Evolutionary conservation across 371 early-diverging fungal species (phyloP).

Genomic region (Rhizopus arrhizus): DNA sequence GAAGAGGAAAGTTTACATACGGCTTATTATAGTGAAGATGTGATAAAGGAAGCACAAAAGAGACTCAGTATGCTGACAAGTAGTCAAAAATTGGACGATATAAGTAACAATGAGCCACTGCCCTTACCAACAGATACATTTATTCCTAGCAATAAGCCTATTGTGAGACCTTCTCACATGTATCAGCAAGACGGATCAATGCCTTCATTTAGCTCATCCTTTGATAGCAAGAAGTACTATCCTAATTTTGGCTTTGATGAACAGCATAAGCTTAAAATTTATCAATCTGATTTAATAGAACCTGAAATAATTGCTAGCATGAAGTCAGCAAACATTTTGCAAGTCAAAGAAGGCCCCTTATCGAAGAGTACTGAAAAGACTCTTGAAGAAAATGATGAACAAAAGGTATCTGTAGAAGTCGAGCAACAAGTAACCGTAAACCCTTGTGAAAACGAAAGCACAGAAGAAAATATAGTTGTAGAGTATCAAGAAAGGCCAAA

Average conservation of each 20-base stretch:
- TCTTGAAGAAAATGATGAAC: neutral
- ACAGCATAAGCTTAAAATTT: constrained; percentile 15
- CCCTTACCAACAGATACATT: neutral
- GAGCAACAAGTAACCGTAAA: neutral
- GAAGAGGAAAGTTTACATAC: neutral
- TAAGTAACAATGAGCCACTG: neutral
- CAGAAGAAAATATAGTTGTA: no score
- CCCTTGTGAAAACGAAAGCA: no score
- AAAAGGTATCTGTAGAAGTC: neutral
- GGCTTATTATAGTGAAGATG: constrained; percentile 21
- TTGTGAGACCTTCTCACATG: constrained; percentile 2
- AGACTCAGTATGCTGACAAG: constrained; percentile 9
- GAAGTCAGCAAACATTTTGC: neutral
- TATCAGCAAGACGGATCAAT: constrained; percentile 2
- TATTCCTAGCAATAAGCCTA: neutral
- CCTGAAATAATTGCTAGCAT: neutral
- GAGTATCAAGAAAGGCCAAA: no score
- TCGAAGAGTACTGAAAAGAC: neutral
- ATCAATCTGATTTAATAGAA: constrained; percentile 11
- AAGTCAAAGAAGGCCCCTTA: neutral
- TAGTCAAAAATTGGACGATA: neutral
- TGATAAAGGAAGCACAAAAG: constrained; percentile 22
- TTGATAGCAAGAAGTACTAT: constrained; percentile 10
- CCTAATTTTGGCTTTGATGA: constrained; percentile 27
- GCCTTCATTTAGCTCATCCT: neutral